phyloP scores from a whole-genome alignment of 176 grass and related monocot species.

The Triticum urartu region DNA sequence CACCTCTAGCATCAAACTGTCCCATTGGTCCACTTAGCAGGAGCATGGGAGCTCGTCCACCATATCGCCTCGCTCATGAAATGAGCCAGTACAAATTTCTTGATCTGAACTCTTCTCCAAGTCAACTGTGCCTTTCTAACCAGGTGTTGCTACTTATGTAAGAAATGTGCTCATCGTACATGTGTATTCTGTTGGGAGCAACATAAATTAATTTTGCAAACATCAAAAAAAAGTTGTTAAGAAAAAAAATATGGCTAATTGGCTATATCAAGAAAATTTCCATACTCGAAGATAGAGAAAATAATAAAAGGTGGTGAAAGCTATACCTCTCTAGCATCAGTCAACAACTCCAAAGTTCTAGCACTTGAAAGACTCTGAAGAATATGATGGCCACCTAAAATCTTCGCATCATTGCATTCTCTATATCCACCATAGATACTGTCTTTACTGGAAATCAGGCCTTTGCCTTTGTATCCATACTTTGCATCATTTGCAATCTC shows the following conservation, averaged over 20 bases:
- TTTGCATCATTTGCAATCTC: constrained; percentile 31
- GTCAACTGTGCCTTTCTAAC: not conserved
- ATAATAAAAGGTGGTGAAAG: not conserved
- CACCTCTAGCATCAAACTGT: too few relatives aligned
- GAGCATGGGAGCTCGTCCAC: too few relatives aligned
- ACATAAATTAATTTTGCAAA: not conserved
- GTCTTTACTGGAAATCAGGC: not conserved
- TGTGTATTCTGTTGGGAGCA: not conserved
- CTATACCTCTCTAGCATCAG: not conserved
- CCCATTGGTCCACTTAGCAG: too few relatives aligned
- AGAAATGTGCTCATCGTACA: not conserved
- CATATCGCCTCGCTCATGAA: too few relatives aligned
- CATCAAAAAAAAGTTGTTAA: not conserved
- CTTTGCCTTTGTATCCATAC: not conserved
- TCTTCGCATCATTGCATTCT: not conserved
- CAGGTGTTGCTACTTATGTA: not conserved
- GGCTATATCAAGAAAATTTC: not conserved
- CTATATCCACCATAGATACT: not conserved
- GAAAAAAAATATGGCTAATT: not conserved
- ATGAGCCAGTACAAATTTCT: not conserved
- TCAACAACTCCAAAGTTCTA: not conserved
- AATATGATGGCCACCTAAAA: not conserved
- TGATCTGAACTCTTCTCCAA: not conserved
- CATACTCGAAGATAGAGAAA: not conserved
- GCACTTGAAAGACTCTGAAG: not conserved